phyloP scores from a whole-genome alignment of 169 alveolate species.

The Babesia bigemina region DNA sequence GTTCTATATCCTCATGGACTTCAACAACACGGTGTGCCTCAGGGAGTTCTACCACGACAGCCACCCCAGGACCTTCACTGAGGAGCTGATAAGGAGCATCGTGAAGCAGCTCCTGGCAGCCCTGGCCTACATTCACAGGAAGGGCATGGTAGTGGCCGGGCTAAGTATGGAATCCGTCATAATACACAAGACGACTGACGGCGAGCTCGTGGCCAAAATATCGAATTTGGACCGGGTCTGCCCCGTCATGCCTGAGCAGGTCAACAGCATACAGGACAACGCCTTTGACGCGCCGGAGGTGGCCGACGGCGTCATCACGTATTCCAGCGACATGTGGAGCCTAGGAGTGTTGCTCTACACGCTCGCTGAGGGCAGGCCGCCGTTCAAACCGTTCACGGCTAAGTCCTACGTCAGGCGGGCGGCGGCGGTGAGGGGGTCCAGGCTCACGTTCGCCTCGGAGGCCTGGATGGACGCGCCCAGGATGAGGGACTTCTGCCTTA shows the following conservation, averaged over 20 bases:
- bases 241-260: slow-evolving; percentile 9
- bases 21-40: slow-evolving; percentile 16
- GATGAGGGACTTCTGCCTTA: slow-evolving; percentile 72
- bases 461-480: slow-evolving; percentile 68
- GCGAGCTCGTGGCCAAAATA: not conserved
- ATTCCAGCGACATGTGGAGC: slow-evolving; percentile 73
- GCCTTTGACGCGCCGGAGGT: slow-evolving; percentile 65
- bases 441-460: slow-evolving; percentile 66
- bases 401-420: not conserved
- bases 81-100: slow-evolving; percentile 51
- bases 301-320: slow-evolving; percentile 51
- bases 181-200: slow-evolving; percentile 17
- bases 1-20: slow-evolving; percentile 55
- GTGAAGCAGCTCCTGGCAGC: slow-evolving; percentile 68
- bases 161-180: slow-evolving; percentile 70
- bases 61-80: slow-evolving; percentile 61
- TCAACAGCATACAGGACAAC: not conserved
- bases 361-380: slow-evolving; percentile 71
- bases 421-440: slow-evolving; percentile 20
- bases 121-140: slow-evolving; percentile 70
- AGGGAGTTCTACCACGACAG: slow-evolving; percentile 53
- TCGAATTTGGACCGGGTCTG: slow-evolving; percentile 45
- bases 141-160: slow-evolving; percentile 60
- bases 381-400: slow-evolving; percentile 23
- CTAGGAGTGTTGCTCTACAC: slow-evolving; percentile 70